Conservation (phyloP, 2,329 filamentous ascomycete genomes). For the Dryadomyces quercivorus region DNA sequence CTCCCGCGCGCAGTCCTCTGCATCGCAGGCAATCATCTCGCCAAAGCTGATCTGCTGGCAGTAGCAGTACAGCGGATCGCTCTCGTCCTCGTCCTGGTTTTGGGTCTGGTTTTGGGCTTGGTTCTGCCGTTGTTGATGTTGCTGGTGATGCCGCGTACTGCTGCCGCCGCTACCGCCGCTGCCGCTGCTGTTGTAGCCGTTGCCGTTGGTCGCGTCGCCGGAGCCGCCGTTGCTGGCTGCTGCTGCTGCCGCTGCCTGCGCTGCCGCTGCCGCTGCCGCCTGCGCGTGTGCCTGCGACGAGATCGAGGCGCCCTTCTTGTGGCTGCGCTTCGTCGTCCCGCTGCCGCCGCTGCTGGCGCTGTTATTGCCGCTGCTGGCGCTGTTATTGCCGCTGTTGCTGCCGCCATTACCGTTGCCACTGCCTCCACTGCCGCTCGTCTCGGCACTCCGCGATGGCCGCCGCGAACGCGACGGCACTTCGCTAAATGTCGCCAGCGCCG, state of each 20-base stretch:
- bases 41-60: constrained; percentile 72
- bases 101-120: constrained; percentile 15
- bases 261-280: constrained; percentile 10
- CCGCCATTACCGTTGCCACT: neutral
- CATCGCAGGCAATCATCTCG: constrained; percentile 75
- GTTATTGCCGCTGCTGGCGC: neutral
- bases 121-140: neutral
- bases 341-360: constrained; percentile 9
- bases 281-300: constrained; percentile 9
- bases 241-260: constrained; percentile 12
- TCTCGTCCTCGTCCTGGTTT: constrained; percentile 46
- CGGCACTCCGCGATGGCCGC: constrained; percentile 22
- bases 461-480: constrained; percentile 41
- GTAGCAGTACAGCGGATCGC: constrained; percentile 68
- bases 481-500: constrained; percentile 46
- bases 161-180: neutral
- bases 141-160: constrained; percentile 1
- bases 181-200: neutral
- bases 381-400: neutral
- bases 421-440: neutral
- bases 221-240: constrained; percentile 17
- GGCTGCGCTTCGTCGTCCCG: constrained; percentile 36
- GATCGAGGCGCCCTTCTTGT: constrained; percentile 42
- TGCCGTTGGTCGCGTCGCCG: constrained; percentile 2
- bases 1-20: constrained; percentile 58